Evolutionary conservation across 331 rosid genomes (phyloP).

Genomic region (Stylosanthes scabra): DNA sequence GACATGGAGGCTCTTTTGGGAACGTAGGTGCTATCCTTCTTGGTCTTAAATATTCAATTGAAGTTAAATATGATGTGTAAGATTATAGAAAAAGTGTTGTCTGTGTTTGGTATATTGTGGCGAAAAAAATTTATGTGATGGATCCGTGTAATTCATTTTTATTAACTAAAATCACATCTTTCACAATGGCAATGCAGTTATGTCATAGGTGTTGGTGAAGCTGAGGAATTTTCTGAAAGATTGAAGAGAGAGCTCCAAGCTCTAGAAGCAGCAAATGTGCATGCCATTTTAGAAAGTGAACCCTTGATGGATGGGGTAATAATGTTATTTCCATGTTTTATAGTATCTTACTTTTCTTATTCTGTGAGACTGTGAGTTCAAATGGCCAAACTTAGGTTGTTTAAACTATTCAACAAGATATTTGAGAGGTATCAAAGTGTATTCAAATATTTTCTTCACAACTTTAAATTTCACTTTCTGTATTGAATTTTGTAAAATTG

Average conservation of each 20-base stretch:
- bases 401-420: neutral
- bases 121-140: neutral
- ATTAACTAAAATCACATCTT: conserved; percentile 4
- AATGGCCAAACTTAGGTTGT: conserved; percentile 22
- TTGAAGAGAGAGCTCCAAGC: conserved; percentile 96
- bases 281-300: conserved; percentile 84
- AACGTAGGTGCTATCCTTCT: conserved; percentile 71
- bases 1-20: conserved; percentile 99
- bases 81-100: conserved; percentile 24
- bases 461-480: too few species aligned
- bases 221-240: conserved; percentile 97
- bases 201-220: conserved; percentile 97
- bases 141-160: conserved; percentile 19
- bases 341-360: conserved; percentile 7
- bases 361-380: neutral
- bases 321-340: conserved; percentile 1
- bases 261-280: conserved; percentile 98
- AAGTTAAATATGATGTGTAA: conserved; percentile 30
- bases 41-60: conserved; percentile 30
- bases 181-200: conserved; percentile 62
- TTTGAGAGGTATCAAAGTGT: neutral
- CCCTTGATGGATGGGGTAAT: conserved; percentile 53
- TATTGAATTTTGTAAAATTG: too few species aligned
- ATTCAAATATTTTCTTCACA: too few species aligned
- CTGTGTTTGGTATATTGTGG: conserved; percentile 21